Evolutionary conservation across 1,284 basidiomycete species (phyloP), one percentile per base, ranked within the genome.

Genomic region (Naganishia sp.): DNA sequence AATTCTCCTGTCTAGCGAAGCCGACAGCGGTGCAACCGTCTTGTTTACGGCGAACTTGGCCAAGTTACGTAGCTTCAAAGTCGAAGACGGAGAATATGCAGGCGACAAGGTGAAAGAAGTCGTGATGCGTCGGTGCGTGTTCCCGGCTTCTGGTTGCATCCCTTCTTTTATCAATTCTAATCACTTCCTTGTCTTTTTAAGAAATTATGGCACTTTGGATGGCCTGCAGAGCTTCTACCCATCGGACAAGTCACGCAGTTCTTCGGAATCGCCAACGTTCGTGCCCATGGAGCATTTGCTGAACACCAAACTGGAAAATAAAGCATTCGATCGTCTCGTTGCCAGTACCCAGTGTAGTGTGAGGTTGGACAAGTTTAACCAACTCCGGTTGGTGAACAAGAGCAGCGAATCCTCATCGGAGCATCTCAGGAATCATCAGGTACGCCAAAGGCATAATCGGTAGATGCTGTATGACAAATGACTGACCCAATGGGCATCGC

Each of bases 351-450:
- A 92, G 70, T 91, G 91, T 4, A 87, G 84, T 1, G 85, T 96
- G 71, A 87, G 89, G 63, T 92, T 94, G 75, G 95, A 99, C 83
- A 93, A 92, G 77, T 97, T 97, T 83, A 98, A 99, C 77, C 87
- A 89, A 53, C 84, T 95, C 13, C 87, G 93, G 32, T 81, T 96
- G 57, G 87, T 89, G 49, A 91, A 88, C 73, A 83, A 68, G 68
- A 77, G 77, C 70, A 54, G 78, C 43, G 75, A 81, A 54, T n/a
- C 71, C 71, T 60, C 78, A 75, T 58, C 78, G 81, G 47, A 77
- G 77, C 91, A 95, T 77, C 78, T 96, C 23, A 85, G 87, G 67
- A 85, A 90, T 68, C 88, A 94, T 77, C 94, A 89, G 67, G 90
- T 90, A 69, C 67, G 82, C 73, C 31, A 21, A 31, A 21, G n/a